Base-by-base conservation (phyloP, 1,139 yeast genomes). In the Groenewaldozyma auringiensis region DNA sequence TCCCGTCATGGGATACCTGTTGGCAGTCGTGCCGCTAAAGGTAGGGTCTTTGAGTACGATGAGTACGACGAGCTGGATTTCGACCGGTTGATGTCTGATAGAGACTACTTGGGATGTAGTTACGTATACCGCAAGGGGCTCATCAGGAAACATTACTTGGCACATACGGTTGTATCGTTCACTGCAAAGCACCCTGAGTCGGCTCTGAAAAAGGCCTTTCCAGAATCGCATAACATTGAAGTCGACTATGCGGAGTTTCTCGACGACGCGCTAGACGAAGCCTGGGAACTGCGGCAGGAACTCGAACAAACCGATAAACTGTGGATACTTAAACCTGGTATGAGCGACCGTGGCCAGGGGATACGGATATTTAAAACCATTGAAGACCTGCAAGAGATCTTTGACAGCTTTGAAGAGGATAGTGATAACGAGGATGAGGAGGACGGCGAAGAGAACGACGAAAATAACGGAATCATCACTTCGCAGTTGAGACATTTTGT, bases 341-440 rank as follows among this genome's bases (percentile, higher is more conserved):
- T 92, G 96, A 83, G 95, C 58, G 98, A 92, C 59, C 82, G 92
- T 60, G 98, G 96, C 9, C 96, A 92, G 62, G 98, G 98, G 0
- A 88, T 92, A 40, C 70, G 96, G 42, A 65, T 92, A 1, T 92
- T 92, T 67, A 73, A 73, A 45, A 81, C 89, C 0, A 70, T 87
- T 31, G 85, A 79, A 11, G 94, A 88, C 55, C 68, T 92, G 45
- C 96, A 89, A 61, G 74, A 66, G 2, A 81, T 89, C 9, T 92
- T 92, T 62, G 83, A 92, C 58, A 79, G 83, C 4, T 87, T 87
- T 64, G 96, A 88, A 55, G 92, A 81, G 53, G 82, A 71, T 13
- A 74, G 70, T 1, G 76, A 71, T 29, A 85, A 78, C 37, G 82
- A 74, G 8, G 63, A 57, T 4, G 69, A 62, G 6, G 60, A 54